These are phyloP conservation scores for Hypomyces rosellus DNA, from an alignment of 2,329 filamentous ascomycete genomes.

Conservation along the genomic window DNA sequence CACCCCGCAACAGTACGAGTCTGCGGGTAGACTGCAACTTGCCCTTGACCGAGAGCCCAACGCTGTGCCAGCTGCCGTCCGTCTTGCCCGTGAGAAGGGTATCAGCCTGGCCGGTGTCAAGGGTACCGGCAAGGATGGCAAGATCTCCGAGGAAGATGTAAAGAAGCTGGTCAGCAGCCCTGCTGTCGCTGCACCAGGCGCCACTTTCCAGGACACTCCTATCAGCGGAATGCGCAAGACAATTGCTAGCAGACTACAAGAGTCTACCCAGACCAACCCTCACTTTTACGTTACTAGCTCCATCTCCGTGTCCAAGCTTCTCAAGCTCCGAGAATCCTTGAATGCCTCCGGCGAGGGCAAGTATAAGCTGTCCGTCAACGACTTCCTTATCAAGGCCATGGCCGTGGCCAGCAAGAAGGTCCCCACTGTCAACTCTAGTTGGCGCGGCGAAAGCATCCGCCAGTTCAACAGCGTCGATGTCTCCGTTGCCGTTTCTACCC, in stretches of 20 bases:
- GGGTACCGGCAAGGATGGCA: slow-evolving; percentile 78
- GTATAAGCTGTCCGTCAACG: slow-evolving; percentile 99
- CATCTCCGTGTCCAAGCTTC: slow-evolving; percentile 88
- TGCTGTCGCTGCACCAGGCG: slow-evolving; percentile 48
- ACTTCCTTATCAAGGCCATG: slow-evolving; percentile 97
- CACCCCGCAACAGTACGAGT: slow-evolving; percentile 62
- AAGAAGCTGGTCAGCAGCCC: slow-evolving; percentile 67
- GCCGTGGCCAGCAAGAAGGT: slow-evolving; percentile 86
- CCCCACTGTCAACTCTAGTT: slow-evolving; percentile 91
- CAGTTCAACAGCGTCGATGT: slow-evolving; percentile 92
- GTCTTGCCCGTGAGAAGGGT: slow-evolving; percentile 78
- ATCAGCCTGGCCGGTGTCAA: slow-evolving; percentile 72
- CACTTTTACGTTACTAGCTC: slow-evolving; percentile 95
- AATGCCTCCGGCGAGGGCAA: slow-evolving; percentile 84
- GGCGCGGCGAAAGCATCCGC: slow-evolving; percentile 84
- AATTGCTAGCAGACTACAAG: slow-evolving; percentile 81
- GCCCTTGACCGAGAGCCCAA: slow-evolving; percentile 76
- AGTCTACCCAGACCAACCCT: slow-evolving; percentile 89
- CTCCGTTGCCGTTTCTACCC: slow-evolving; percentile 90
- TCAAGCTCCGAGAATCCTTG: slow-evolving; percentile 91
- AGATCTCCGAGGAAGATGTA: slow-evolving; percentile 87
- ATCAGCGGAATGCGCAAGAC: slow-evolving; percentile 95
- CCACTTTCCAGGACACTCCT: slow-evolving; percentile 76
- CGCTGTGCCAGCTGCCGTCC: slow-evolving; percentile 67
- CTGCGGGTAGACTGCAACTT: slow-evolving; percentile 73